These are phyloP conservation scores for Hypocreales sp. DNA, from an alignment of 2,329 filamentous ascomycete genomes.

Conservation along the genomic window DNA sequence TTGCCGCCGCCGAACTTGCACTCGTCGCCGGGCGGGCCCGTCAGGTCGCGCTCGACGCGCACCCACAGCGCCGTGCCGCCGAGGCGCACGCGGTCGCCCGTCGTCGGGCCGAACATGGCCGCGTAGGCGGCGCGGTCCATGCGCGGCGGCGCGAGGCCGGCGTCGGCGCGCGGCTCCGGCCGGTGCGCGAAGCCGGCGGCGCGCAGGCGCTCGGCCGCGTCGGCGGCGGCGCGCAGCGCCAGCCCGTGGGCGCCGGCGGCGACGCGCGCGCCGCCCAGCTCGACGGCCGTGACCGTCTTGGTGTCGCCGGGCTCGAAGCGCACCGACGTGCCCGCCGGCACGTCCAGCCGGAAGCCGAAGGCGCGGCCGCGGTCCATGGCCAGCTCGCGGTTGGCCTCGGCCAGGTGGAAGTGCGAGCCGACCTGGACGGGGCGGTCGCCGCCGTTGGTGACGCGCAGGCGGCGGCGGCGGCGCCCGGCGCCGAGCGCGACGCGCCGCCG, in stretches of 20 bases:
- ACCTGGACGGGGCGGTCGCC: constrained; percentile 87
- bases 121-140: constrained; percentile 70
- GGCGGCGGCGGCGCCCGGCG: constrained; percentile 56
- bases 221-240: constrained; percentile 44
- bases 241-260: constrained; percentile 77
- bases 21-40: constrained; percentile 79
- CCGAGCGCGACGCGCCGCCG: constrained; percentile 58
- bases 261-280: constrained; percentile 66
- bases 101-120: constrained; percentile 86
- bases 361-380: constrained; percentile 72
- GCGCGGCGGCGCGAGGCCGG: constrained; percentile 17
- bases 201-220: constrained; percentile 53
- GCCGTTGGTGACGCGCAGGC: constrained; percentile 64
- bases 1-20: constrained; percentile 94
- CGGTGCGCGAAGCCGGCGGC: constrained; percentile 64
- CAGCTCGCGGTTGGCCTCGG: constrained; percentile 83
- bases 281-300: constrained; percentile 78
- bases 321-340: constrained; percentile 79
- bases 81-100: constrained; percentile 69
- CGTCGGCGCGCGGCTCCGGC: constrained; percentile 44
- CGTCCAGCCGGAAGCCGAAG: constrained; percentile 78
- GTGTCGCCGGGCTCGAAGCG: constrained; percentile 89
- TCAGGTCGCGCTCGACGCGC: constrained; percentile 73
- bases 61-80: constrained; percentile 83
- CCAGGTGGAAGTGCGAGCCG: constrained; percentile 91